These are phyloP conservation scores for Suaeda aralocaspica DNA, from an alignment of 148 eudicot genomes.

Conservation along the genomic window DNA sequence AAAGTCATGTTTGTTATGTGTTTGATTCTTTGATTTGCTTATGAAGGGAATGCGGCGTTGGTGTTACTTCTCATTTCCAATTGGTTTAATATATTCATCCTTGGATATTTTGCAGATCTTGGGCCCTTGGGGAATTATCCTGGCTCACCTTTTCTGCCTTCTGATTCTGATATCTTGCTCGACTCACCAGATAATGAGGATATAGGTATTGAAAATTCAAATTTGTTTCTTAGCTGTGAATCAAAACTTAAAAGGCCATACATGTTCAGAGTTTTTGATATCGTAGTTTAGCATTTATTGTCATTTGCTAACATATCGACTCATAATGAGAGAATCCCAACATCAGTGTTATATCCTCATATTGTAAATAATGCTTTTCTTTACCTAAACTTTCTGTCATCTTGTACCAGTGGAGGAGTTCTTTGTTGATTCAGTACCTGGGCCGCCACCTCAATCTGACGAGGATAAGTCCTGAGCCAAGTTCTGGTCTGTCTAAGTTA, in stretches of 20 bases:
- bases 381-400: slow-evolving; percentile 6
- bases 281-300: too few relatives aligned
- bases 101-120: slow-evolving; percentile 53
- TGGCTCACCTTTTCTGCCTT: slow-evolving; percentile 87
- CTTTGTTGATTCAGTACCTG: slow-evolving; percentile 85
- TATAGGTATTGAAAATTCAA: slow-evolving; percentile 46
- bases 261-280: too few relatives aligned
- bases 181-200: slow-evolving; percentile 86
- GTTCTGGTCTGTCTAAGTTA: slow-evolving; percentile 7
- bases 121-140: slow-evolving; percentile 97
- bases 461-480: slow-evolving; percentile 53
- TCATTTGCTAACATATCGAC: not conserved
- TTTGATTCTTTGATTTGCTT: not conserved
- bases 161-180: slow-evolving; percentile 87
- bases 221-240: not conserved
- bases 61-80: not conserved
- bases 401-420: slow-evolving; percentile 81
- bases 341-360: not conserved
- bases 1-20: too few relatives aligned
- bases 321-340: too few relatives aligned
- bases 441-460: slow-evolving; percentile 57
- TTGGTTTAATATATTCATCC: slow-evolving; percentile 4
- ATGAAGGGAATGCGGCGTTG: not conserved
- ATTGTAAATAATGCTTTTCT: not conserved
- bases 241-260: too few relatives aligned